Evolutionary conservation across 495 filamentous ascomycete species (phyloP).

Genomic region (Podospora conica): DNA sequence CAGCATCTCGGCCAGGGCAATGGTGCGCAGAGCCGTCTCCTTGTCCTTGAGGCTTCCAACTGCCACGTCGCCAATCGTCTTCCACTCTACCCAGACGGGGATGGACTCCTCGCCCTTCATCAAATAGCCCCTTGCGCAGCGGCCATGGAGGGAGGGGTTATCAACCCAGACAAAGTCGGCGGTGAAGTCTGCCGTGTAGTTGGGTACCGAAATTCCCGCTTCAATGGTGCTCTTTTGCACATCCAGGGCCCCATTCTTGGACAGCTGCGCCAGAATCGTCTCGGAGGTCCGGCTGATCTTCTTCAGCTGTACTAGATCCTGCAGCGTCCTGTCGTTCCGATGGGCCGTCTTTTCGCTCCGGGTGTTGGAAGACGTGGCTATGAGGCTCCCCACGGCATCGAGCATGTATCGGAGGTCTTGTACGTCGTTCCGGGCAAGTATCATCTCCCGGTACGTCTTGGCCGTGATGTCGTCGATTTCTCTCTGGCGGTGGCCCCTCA

Average conservation of each 20-base stretch:
- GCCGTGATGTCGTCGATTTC: slow-evolving; percentile 30
- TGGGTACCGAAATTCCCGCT: slow-evolving; percentile 13
- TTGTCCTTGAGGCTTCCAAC: slow-evolving; percentile 14
- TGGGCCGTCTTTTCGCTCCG: slow-evolving; percentile 5
- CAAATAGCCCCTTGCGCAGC: slow-evolving; percentile 20
- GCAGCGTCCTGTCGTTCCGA: slow-evolving; percentile 21
- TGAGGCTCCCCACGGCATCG: slow-evolving; percentile 19
- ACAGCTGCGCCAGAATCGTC: slow-evolving; percentile 19
- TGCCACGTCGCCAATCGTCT: slow-evolving; percentile 12
- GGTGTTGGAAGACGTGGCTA: slow-evolving; percentile 17
- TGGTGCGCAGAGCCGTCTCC: slow-evolving; percentile 21
- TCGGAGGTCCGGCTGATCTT: slow-evolving; percentile 24
- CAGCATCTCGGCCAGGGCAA: slow-evolving; percentile 29
- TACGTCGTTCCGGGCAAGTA: slow-evolving; percentile 25
- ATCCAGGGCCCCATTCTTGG: neutral
- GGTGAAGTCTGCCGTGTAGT: slow-evolving; percentile 9
- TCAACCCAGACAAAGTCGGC: slow-evolving; percentile 11
- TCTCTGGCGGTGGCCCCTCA: slow-evolving; percentile 19
- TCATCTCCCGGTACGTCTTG: slow-evolving; percentile 32
- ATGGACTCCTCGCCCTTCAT: slow-evolving; percentile 7
- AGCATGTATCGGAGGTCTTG: slow-evolving; percentile 26
- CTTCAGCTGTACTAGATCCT: slow-evolving; percentile 27
- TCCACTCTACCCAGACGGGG: slow-evolving; percentile 33
- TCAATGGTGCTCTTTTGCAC: neutral
- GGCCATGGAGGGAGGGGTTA: slow-evolving; percentile 8